Evolutionary conservation across 768 basidiomycete genomes (phyloP), one percentile per base, ranked within the genome.

Genomic region (Ephemerocybe angulata): DNA sequence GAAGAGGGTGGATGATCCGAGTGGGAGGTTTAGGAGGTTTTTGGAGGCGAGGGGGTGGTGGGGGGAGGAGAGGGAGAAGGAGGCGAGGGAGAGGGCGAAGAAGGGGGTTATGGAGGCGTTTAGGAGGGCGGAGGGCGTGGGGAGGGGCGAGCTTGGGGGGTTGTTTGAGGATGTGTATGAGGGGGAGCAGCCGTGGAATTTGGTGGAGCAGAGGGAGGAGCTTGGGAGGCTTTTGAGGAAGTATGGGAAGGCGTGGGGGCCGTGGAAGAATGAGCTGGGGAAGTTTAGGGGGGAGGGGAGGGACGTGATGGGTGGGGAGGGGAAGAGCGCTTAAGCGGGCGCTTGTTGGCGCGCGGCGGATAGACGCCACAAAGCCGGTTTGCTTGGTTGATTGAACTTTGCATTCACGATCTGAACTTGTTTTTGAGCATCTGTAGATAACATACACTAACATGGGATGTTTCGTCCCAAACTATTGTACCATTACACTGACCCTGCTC

Each of bases 1-100:
- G 64, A 94, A 92, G 72, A 86, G 90, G 29, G 84, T 97, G 53
- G 91, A 96, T 58, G 94, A 95, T 65, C 93, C 93, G 1, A 83
- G 93, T 55, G 78, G 79, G 24, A 86, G 93, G 28, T 90, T 95
- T 72, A 81, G 91, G n/a, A 67, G 87, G 19, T 97, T 84, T 72
- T 79, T 97, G 74, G 90, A 94, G 65, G 81, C 85, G 17, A 79
- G 74, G 49, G 85, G 86, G 7, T 95, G 93, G 91, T 97, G 94
- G 94, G 76, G 83, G 52, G 80, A 78, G 15, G 72, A 80, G 37
- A 84, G 87, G 19, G 94, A 98, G 64, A 82, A 83, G 24, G 81
- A 80, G 33, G 72, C 91, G 53, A 88, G 88, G 66, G 73, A 78
- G 13, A 75, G 77, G 37, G 75, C 89, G 42, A 91, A 85, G 71